Evolutionary conservation across 768 basidiomycete genomes (phyloP).

Genomic region (Tylopilus sp.): DNA sequence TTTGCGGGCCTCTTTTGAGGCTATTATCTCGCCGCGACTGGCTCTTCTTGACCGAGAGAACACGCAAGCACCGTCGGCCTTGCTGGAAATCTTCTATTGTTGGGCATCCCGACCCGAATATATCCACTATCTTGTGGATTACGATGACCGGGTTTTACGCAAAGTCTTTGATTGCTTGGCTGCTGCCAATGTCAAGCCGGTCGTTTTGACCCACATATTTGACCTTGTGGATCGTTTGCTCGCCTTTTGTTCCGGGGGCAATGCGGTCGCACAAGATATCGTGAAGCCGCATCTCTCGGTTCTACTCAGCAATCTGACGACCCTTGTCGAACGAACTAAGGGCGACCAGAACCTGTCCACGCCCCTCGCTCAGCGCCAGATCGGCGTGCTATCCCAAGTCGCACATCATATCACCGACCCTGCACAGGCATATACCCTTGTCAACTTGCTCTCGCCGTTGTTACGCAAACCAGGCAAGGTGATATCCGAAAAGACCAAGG

Average conservation of each 20-base stretch:
- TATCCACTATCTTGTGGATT: slow-evolving; percentile 62
- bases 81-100: slow-evolving; percentile 78
- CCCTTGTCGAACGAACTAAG: slow-evolving; percentile 62
- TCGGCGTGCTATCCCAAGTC: slow-evolving; percentile 74
- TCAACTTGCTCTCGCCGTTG: slow-evolving; percentile 72
- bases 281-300: slow-evolving; percentile 68
- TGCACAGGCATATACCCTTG: slow-evolving; percentile 67
- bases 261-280: slow-evolving; percentile 45
- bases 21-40: slow-evolving; percentile 82
- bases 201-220: slow-evolving; percentile 75
- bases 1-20: slow-evolving; percentile 59
- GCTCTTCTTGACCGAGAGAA: slow-evolving; percentile 75
- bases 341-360: slow-evolving; percentile 47
- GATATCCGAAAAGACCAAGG: slow-evolving; percentile 84
- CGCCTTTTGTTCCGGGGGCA: slow-evolving; percentile 49
- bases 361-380: slow-evolving; percentile 76
- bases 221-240: slow-evolving; percentile 80
- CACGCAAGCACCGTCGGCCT: slow-evolving; percentile 84
- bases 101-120: slow-evolving; percentile 66
- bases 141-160: slow-evolving; percentile 64
- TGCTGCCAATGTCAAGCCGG: slow-evolving; percentile 81
- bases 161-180: slow-evolving; percentile 80
- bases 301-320: slow-evolving; percentile 69
- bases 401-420: slow-evolving; percentile 70
- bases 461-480: slow-evolving; percentile 72